Evolutionary conservation across 352 stramenopile genomes (phyloP).

Genomic region (Pythium apleroticum): DNA sequence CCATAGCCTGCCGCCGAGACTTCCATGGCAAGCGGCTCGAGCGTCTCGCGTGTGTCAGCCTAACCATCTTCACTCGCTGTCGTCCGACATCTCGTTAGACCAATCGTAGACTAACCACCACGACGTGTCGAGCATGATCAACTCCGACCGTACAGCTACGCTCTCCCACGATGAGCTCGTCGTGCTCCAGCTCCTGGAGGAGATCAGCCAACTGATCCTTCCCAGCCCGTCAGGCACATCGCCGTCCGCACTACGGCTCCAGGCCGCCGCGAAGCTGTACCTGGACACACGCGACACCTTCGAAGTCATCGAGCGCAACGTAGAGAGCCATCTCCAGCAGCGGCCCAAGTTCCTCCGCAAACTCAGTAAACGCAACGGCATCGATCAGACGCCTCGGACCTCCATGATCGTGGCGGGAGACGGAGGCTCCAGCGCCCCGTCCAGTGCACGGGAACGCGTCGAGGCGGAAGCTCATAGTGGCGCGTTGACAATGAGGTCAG

Average conservation of each 20-base stretch:
- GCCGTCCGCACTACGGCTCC: constrained; percentile 30
- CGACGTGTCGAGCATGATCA: neutral
- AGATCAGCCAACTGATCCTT: constrained; percentile 52
- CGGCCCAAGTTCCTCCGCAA: constrained; percentile 52
- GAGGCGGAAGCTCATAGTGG: neutral
- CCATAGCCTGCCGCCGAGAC: neutral
- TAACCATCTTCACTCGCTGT: neutral
- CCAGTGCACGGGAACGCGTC: neutral
- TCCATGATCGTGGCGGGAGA: constrained; percentile 2
- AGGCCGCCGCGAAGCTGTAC: constrained; percentile 71
- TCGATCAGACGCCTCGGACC: constrained; percentile 21
- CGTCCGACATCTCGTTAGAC: constrained; percentile 1
- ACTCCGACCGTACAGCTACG: neutral
- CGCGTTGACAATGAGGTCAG: constrained; percentile 4
- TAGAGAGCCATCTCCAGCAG: constrained; percentile 41
- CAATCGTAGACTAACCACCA: neutral
- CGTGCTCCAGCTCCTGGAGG: constrained; percentile 66
- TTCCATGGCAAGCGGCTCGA: neutral
- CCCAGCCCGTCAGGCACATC: constrained; percentile 31
- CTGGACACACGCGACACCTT: constrained; percentile 76
- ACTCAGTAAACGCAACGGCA: constrained; percentile 43
- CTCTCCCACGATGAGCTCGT: constrained; percentile 46
- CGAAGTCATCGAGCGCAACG: constrained; percentile 55
- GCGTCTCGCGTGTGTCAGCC: neutral
- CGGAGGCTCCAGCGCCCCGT: neutral